Evolutionary conservation across 257 asterid genomes (phyloP).

Genomic region (Solanum medicagineum): DNA sequence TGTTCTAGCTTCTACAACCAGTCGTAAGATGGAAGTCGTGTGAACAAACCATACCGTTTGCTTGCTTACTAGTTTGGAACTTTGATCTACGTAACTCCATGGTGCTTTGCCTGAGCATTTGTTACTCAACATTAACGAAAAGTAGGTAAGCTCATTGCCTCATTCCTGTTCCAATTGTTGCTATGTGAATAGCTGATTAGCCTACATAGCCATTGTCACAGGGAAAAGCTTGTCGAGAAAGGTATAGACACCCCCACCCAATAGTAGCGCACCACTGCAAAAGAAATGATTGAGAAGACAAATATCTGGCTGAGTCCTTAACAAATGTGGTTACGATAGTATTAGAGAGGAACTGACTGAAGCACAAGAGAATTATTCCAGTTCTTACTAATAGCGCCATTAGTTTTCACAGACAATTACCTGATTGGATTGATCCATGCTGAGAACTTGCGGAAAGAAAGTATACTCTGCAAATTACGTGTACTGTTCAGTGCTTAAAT

Average conservation of each 20-base stretch:
- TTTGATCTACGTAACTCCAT: neutral
- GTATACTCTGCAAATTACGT: constrained; percentile 62
- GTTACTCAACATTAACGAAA: neutral
- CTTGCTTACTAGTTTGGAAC: neutral
- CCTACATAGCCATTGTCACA: constrained; percentile 65
- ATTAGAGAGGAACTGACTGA: neutral
- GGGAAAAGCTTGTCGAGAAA: constrained; percentile 74
- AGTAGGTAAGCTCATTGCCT: neutral
- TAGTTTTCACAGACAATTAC: constrained; percentile 5
- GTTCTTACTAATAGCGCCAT: neutral
- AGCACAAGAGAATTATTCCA: neutral
- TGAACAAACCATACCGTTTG: neutral
- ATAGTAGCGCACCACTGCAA: constrained; percentile 76
- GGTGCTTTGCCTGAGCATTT: neutral
- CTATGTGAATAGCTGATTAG: neutral
- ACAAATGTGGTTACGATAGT: neutral
- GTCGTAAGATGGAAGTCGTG: neutral
- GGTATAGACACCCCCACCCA: constrained; percentile 84
- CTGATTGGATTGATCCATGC: constrained; percentile 96
- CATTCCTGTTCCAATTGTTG: neutral
- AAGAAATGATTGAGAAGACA: neutral
- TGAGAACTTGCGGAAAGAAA: constrained; percentile 86
- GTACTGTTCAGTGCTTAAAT: neutral
- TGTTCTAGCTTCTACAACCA: neutral
- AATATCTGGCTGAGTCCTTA: neutral